Percentiles rank a stretch among this genome's conserved stretches.
Conservation (phyloP, 2,329 filamentous ascomycete genomes). For the Diaporthe citri region DNA sequence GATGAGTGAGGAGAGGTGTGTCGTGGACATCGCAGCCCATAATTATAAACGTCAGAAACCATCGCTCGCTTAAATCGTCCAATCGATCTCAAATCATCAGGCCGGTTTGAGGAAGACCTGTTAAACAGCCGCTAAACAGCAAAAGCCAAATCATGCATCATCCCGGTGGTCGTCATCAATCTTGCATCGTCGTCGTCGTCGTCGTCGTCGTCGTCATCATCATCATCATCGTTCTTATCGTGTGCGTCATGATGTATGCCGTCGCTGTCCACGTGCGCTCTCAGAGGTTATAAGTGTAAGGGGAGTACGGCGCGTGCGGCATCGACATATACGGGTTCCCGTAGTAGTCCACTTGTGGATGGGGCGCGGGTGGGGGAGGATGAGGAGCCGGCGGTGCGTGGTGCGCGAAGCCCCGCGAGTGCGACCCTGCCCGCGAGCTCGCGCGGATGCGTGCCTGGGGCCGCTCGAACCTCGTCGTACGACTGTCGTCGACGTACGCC, state of each 20-base stretch:
- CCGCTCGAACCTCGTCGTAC: slow-evolving; percentile 56
- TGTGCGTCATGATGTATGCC: slow-evolving; percentile 25
- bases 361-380: neutral
- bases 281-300: slow-evolving; percentile 35
- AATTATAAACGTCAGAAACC: slow-evolving; percentile 17
- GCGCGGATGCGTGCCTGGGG: slow-evolving; percentile 60
- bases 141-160: slow-evolving; percentile 6
- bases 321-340: slow-evolving; percentile 5
- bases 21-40: slow-evolving; percentile 8
- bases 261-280: slow-evolving; percentile 13
- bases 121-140: neutral
- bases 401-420: slow-evolving; percentile 45
- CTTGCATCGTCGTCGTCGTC: slow-evolving; percentile 25
- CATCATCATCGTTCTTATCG: slow-evolving; percentile 34
- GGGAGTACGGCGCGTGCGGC: slow-evolving; percentile 39
- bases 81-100: neutral
- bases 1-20: neutral
- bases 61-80: slow-evolving; percentile 17
- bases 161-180: slow-evolving; percentile 10
- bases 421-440: slow-evolving; percentile 64
- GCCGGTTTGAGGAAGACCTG: neutral
- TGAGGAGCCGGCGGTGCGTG: slow-evolving; percentile 5
- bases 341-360: slow-evolving; percentile 30
- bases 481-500: slow-evolving; percentile 58
- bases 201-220: too few species aligned